Evolutionary conservation across 768 basidiomycete species (phyloP), one percentile per base, ranked within the genome.

Genomic region (Boletus bicolor): DNA sequence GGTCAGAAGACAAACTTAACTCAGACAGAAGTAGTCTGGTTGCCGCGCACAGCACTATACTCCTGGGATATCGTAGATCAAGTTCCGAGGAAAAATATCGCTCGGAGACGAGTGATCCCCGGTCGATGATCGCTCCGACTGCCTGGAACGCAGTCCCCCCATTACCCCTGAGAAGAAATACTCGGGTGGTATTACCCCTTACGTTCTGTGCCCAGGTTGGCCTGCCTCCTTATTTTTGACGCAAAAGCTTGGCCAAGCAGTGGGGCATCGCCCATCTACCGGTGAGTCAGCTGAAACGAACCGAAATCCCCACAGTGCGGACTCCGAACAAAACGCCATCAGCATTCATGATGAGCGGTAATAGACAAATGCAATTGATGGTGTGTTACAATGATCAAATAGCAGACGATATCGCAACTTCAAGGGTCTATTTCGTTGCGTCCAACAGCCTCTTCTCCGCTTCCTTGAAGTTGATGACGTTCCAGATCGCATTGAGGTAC

Each of bases 401-500:
- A 53, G 42, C 36, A 39, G 42, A 47, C 46, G 34, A 37, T 34
- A 35, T 34, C 5, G 26, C 34, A 4, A 17, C 53, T 35, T 28
- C 24, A 30, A 26, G 21, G 15, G 21, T 53, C 59, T 73, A 71
- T 57, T 71, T 67, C 24, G 67, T 52, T 12, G 73, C 80, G 44
- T 78, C 77, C 46, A 67, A 51, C 51, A 74, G 71, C 58, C 82
- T 73, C 58, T 77, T 75, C 68, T 94, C 92, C 7, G 93, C 96
- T 75, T 96, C 92, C 65, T 91, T 83, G 75, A 93, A 98, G 79
- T 97, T 93, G 80, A 98, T 83, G 56, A 98, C 93, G 62, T 86
- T 86, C 93, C 95, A 98, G 69, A 98, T 93, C 21, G 93, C 93
- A 45, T 82, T 84, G 72, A 98, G 85, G 77, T 98, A 98, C 93